Percentiles rank a stretch among this genome's conserved stretches.
phyloP scores from a whole-genome alignment of 352 stramenopile genomes.

The Hyaloperonospora brassicae region DNA sequence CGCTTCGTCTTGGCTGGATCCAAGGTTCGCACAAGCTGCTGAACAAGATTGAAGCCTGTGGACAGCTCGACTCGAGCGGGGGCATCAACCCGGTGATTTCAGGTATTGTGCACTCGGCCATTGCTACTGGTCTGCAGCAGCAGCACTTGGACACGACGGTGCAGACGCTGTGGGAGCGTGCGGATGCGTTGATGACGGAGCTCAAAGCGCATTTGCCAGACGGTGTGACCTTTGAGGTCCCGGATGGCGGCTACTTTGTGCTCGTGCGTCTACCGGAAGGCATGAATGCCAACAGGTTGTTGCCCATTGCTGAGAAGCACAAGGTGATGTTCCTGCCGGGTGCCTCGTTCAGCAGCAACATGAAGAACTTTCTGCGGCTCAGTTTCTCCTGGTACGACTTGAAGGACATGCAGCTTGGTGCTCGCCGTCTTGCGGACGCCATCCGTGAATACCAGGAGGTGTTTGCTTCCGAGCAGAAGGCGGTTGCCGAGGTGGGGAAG shows the following conservation, averaged over 20 bases:
- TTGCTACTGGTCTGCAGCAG: slow-evolving; percentile 60
- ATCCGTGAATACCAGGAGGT: slow-evolving; percentile 57
- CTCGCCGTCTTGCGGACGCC: slow-evolving; percentile 55
- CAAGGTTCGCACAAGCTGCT: slow-evolving; percentile 65
- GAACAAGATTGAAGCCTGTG: slow-evolving; percentile 67
- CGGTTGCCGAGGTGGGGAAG: slow-evolving; percentile 8
- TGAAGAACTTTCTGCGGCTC: slow-evolving; percentile 85
- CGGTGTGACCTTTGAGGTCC: slow-evolving; percentile 62
- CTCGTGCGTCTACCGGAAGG: slow-evolving; percentile 71
- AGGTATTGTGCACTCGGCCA: slow-evolving; percentile 75
- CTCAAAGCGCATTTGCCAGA: slow-evolving; percentile 54
- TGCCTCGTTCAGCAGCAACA: slow-evolving; percentile 71
- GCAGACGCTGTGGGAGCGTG: slow-evolving; percentile 65
- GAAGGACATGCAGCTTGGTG: slow-evolving; percentile 67
- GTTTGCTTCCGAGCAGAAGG: slow-evolving; percentile 29
- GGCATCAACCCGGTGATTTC: slow-evolving; percentile 90
- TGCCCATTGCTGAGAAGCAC: slow-evolving; percentile 76
- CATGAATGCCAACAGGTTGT: slow-evolving; percentile 66
- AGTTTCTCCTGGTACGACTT: slow-evolving; percentile 86
- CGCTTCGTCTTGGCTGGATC: slow-evolving; percentile 87
- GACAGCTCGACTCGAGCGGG: slow-evolving; percentile 88
- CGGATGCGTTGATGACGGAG: slow-evolving; percentile 69
- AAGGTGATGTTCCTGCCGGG: slow-evolving; percentile 84
- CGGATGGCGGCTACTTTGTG: slow-evolving; percentile 85
- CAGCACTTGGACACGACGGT: slow-evolving; percentile 70